Percentiles rank a stretch among this genome's conserved stretches.
These are phyloP conservation scores for Blastobotrys parvus DNA, from an alignment of 805 yeast genomes.

Conservation along the genomic window DNA sequence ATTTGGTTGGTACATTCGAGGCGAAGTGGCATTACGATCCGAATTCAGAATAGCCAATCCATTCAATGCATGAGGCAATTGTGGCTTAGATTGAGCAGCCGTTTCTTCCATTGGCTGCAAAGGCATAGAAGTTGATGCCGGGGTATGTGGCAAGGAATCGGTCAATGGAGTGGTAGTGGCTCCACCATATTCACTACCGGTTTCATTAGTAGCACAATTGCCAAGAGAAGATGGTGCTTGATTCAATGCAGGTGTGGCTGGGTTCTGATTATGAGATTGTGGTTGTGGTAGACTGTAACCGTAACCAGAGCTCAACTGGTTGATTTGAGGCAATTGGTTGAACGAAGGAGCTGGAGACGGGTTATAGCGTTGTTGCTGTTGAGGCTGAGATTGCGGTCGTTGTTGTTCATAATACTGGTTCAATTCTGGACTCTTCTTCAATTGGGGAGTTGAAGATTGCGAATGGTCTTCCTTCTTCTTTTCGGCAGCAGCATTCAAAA, in stretches of 20 bases:
- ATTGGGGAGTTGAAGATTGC: too few relatives aligned
- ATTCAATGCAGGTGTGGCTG: neutral
- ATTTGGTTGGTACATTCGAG: neutral
- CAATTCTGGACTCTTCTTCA: slow-evolving; percentile 6
- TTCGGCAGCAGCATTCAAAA: slow-evolving; percentile 26
- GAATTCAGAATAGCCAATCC: slow-evolving; percentile 9
- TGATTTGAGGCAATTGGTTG: neutral
- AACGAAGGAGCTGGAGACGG: neutral
- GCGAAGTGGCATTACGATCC: slow-evolving; percentile 2
- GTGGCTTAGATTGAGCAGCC: neutral
- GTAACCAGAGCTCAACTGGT: neutral
- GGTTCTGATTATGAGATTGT: slow-evolving; percentile 1
- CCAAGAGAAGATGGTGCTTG: neutral
- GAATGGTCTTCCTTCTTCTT: slow-evolving; percentile 16
- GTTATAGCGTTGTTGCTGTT: slow-evolving; percentile 10
- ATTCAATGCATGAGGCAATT: neutral
- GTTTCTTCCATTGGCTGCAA: neutral
- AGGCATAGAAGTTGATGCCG: slow-evolving; percentile 1
- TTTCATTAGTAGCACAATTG: neutral
- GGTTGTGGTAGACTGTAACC: neutral
- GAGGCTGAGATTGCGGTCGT: slow-evolving; percentile 10
- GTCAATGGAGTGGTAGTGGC: slow-evolving; percentile 17
- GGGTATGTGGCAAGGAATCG: slow-evolving; percentile 18
- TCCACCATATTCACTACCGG: neutral
- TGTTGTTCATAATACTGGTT: neutral